Evolutionary conservation across 306 rosid species (phyloP).

Genomic region (Cicer cuneatum): DNA sequence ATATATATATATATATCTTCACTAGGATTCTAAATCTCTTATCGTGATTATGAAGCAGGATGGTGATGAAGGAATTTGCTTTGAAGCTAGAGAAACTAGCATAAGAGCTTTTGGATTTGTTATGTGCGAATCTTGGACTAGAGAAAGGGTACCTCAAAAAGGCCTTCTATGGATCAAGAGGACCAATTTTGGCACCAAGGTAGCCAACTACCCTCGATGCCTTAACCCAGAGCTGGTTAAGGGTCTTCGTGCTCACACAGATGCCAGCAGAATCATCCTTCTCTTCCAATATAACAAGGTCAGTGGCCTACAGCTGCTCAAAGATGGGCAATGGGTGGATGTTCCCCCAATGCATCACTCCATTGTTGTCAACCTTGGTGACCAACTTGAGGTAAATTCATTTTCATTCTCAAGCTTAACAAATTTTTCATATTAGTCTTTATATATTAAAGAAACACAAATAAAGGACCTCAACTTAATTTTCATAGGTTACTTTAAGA

Average conservation of each 20-base stretch:
- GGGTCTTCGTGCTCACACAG: conserved; percentile 95
- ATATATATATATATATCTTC: neutral
- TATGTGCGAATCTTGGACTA: conserved; percentile 89
- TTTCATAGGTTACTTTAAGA: too few species aligned
- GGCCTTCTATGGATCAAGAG: conserved; percentile 77
- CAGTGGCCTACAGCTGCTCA: conserved; percentile 86
- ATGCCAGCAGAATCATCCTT: conserved; percentile 88
- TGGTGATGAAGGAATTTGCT: conserved; percentile 83
- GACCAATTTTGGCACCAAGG: conserved; percentile 91
- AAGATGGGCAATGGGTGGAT: conserved; percentile 79
- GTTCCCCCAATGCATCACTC: conserved; percentile 96
- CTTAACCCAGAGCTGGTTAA: conserved; percentile 84
- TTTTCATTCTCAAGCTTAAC: too few species aligned
- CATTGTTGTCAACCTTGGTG: conserved; percentile 83
- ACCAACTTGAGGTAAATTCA: conserved; percentile 98
- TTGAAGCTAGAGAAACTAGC: conserved; percentile 81
- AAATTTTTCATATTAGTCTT: too few species aligned
- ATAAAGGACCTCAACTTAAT: too few species aligned
- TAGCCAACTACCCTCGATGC: conserved; percentile 89
- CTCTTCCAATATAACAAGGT: conserved; percentile 92
- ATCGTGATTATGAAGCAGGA: conserved; percentile 49
- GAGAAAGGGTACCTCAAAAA: conserved; percentile 81
- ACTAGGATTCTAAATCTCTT: conserved; percentile 23
- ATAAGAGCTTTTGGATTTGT: conserved; percentile 72
- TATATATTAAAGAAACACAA: too few species aligned